These are phyloP conservation scores for Fusarium floridanum DNA, from an alignment of 2,329 filamentous ascomycete species.

Conservation along the genomic window DNA sequence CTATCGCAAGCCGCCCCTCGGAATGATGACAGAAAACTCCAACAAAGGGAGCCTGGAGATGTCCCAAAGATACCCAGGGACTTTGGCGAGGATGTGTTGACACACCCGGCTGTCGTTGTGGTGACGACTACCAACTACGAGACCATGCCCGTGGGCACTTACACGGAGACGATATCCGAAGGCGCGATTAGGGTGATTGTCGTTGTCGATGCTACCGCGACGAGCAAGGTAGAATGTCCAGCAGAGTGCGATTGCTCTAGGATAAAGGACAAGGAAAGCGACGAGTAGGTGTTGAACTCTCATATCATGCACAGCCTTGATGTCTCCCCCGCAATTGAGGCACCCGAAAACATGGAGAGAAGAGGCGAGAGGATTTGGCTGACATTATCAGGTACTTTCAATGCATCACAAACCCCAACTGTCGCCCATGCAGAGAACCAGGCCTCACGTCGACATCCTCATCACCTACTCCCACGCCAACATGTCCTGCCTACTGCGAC, in stretches of 20 bases:
- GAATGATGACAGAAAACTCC: background rate
- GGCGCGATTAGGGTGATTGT: slow-evolving; percentile 38
- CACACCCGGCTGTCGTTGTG: background rate
- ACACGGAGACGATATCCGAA: slow-evolving; percentile 36
- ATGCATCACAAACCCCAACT: slow-evolving; percentile 45
- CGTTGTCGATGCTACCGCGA: slow-evolving; percentile 29
- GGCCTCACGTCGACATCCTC: slow-evolving; percentile 22
- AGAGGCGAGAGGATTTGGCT: background rate
- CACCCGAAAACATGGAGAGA: background rate
- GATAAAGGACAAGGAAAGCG: slow-evolving; percentile 44
- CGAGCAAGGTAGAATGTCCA: slow-evolving; percentile 20
- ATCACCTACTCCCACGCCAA: background rate
- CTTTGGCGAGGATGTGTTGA: background rate
- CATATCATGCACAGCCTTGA: background rate
- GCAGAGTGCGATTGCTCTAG: slow-evolving; percentile 45
- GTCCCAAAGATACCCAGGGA: background rate
- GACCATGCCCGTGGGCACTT: slow-evolving; percentile 45
- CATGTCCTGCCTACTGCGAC: slow-evolving; percentile 37
- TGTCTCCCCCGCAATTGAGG: background rate
- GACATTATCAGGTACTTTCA: slow-evolving; percentile 44
- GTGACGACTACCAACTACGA: slow-evolving; percentile 37
- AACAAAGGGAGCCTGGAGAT: background rate
- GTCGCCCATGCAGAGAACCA: slow-evolving; percentile 42
- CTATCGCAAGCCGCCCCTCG: slow-evolving; percentile 2
- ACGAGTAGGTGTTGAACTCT: slow-evolving; percentile 32